Evolutionary conservation across 2,329 filamentous ascomycete species (phyloP).

Genomic region (Sarocladium brachiariae): DNA sequence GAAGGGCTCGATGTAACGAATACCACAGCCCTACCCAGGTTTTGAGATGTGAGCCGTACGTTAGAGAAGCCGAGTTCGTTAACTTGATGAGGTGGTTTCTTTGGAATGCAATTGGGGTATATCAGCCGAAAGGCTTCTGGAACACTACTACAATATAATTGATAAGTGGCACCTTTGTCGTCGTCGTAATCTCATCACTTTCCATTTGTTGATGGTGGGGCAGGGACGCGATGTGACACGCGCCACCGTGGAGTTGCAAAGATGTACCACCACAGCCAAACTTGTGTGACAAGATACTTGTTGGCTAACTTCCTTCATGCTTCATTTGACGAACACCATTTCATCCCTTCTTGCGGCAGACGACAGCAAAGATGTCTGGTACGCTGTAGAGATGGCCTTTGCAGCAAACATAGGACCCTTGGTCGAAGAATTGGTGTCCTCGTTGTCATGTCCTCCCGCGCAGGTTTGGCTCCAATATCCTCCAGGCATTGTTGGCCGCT

Average conservation of each 20-base stretch:
- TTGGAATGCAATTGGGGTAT: too few relatives aligned
- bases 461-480: slow-evolving; percentile 30
- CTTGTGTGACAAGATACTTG: neutral
- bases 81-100: too few relatives aligned
- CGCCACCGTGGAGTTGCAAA: neutral
- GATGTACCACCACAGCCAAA: neutral
- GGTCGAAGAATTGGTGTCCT: slow-evolving; percentile 65
- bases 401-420: slow-evolving; percentile 57
- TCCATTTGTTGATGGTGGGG: slow-evolving; percentile 6
- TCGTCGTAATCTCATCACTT: neutral
- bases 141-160: too few relatives aligned
- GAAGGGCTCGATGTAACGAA: too few relatives aligned
- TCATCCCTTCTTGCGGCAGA: too few relatives aligned
- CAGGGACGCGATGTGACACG: slow-evolving; percentile 2
- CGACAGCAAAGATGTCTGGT: neutral
- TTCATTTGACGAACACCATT: neutral
- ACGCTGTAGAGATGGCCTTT: slow-evolving; percentile 54
- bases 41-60: too few relatives aligned
- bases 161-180: neutral
- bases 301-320: neutral
- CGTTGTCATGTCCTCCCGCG: slow-evolving; percentile 46
- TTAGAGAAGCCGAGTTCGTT: too few relatives aligned
- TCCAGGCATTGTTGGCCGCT: too few relatives aligned
- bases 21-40: too few relatives aligned
- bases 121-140: too few relatives aligned